Base-by-base conservation (phyloP, 1,284 basidiomycete species). In the Ustilago sp. region DNA sequence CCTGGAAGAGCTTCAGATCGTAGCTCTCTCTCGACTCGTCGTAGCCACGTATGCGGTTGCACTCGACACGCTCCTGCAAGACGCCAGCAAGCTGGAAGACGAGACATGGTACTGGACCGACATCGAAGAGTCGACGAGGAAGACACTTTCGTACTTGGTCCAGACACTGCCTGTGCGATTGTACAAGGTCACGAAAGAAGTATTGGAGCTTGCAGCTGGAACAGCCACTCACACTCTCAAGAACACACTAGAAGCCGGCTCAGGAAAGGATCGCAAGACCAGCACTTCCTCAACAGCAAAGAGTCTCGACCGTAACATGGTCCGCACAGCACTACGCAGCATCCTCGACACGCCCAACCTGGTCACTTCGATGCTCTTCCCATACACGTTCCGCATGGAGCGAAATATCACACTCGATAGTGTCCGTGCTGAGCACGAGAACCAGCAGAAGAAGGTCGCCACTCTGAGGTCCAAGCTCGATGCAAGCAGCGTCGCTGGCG, bases 91-190 rank as follows among this genome's bases (percentile, higher is more conserved):
- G 47, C 58, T 81, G 13, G 71, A 78, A n/a, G 67, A 78, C 34
- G 72, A 77, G 47, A 77, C 77, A 6, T 82, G 79, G 77, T 77
- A 75, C 41, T 82, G 81, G 81, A 79, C 77, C 19, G 71, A 80
- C 8, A 75, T 82, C 39, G 80, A 80, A 53, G 78, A 80, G 48
- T 75, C 76, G 35, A 65, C 51, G 8, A 53, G 52, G 9, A 64
- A 43, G 34, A 71, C 77, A 5, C 35, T 75, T 2, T 66, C 59
- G 2, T 81, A 76, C 53, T 59, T 82, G 12, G 54, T 82, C 9
- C 80, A 82, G 55, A 82, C 71, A 1, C 64, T 81, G 11, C 77
- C 79, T 11, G 48, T 66, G 13, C 74, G 79, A 32, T 28, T 81
- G n/a, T 62, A 57, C 54, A 72, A 59, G 17, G 63, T 76, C 12